Percentiles rank a stretch among this genome's conserved stretches.
Conservation (phyloP, 345 rosid species). For the Eucalyptus albens region DNA sequence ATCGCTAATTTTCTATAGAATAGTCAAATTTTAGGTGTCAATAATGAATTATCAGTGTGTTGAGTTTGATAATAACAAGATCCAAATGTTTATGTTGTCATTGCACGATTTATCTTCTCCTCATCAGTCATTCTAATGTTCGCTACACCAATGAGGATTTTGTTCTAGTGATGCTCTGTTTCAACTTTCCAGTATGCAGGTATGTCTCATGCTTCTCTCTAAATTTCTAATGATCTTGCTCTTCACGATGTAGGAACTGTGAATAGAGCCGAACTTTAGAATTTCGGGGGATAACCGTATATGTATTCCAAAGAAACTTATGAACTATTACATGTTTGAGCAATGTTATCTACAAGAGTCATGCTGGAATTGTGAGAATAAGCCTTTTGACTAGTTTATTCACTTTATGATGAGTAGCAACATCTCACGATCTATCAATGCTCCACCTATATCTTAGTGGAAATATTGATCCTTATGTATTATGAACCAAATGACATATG, state of each 20-base stretch:
- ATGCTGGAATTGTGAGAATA: too few species aligned
- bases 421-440: too few species aligned
- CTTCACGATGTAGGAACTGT: background rate
- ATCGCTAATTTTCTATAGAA: too few species aligned
- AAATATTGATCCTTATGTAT: too few species aligned
- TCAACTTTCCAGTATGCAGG: background rate
- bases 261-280: background rate
- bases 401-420: too few species aligned
- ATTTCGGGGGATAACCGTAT: background rate
- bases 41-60: background rate
- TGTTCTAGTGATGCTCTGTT: background rate
- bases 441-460: too few species aligned
- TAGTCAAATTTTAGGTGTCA: too few species aligned
- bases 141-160: background rate
- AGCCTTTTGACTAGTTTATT: too few species aligned
- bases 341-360: too few species aligned
- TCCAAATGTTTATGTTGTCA: background rate
- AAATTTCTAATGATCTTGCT: background rate
- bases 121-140: background rate
- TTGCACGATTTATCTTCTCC: background rate
- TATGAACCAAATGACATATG: too few species aligned
- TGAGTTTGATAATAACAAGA: background rate
- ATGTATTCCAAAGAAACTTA: too few species aligned
- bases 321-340: too few species aligned
- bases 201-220: background rate